Evolutionary conservation across 202 grass and related monocot species (phyloP), one percentile per base, ranked within the genome.

Genomic region (Cymbopogon flexuosus): DNA sequence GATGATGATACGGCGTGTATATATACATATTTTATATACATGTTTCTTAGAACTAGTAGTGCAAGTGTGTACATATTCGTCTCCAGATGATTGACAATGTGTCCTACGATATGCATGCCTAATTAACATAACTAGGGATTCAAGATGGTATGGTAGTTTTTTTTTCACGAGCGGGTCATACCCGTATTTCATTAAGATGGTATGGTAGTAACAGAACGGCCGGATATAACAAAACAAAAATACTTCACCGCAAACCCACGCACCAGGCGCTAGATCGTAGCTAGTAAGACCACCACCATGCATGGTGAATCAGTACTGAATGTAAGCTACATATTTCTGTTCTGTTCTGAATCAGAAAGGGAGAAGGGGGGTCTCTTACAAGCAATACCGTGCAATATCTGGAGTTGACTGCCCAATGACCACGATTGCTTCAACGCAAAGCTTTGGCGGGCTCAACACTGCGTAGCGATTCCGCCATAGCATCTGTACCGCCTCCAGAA

Each of bases 301-400:
- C 21, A 61, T 61, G 58, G 31, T 60, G 23, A 36, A 67, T 42
- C 58, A 52, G 43, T 61, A 64, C 3, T 47, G 62, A 21, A 78
- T 49, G 14, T 8, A 74, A 52, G 31, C n/a, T 78, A 34, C 0
- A 66, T 82, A 83, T 79, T 49, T 84, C 80, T 52, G 27, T 68
- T 45, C 49, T 54, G 6, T 36, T 36, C 35, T 36, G 35, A n/a
- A 16, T 15, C 43, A 46, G 12, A 46, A 14, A 14, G 39, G 34
- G 0, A 33, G 19, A 41, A 36, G 56, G 14, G 12, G 47, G 31
- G 6, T n/a, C n/a, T n/a, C n/a, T 79, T 80, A 75, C 62, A 76
- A 79, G 65, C 21, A 75, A 27, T 58, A 80, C 22, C 34, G 33
- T 51, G 13, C 42, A 27, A 43, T 18, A 54, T 76, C 73, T 22